Evolutionary conservation across 1,284 basidiomycete genomes (phyloP).

Genomic region (Somion occarium): DNA sequence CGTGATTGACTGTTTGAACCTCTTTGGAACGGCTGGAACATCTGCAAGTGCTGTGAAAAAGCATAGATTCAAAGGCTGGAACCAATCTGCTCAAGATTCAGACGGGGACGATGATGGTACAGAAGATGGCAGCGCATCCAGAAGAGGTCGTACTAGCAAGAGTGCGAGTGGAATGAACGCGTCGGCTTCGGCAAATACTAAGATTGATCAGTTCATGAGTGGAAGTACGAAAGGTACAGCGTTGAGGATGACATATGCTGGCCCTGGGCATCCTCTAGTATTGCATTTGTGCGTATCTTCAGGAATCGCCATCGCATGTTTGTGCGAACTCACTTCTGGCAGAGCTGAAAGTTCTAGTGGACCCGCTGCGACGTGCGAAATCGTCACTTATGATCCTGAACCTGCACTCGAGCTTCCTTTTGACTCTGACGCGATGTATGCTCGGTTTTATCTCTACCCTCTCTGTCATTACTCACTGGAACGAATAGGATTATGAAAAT

Average conservation of each 20-base stretch:
- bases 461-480: slow-evolving; percentile 7
- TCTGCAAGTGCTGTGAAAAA: slow-evolving; percentile 7
- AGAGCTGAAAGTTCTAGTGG: slow-evolving; percentile 83
- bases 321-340: too few relatives aligned
- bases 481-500: slow-evolving; percentile 71
- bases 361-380: slow-evolving; percentile 85
- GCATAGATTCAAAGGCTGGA: background rate
- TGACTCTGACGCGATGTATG: slow-evolving; percentile 63
- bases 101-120: slow-evolving; percentile 47
- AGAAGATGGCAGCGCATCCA: slow-evolving; percentile 28
- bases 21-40: slow-evolving; percentile 77
- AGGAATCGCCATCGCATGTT: too few relatives aligned
- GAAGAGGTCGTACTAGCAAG: slow-evolving; percentile 24
- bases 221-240: slow-evolving; percentile 63
- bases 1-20: slow-evolving; percentile 85
- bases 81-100: slow-evolving; percentile 10
- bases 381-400: slow-evolving; percentile 84
- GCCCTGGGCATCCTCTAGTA: slow-evolving; percentile 74
- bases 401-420: slow-evolving; percentile 78
- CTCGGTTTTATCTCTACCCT: slow-evolving; percentile 8
- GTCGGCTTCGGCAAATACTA: background rate
- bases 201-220: slow-evolving; percentile 51
- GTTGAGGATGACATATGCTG: slow-evolving; percentile 82
- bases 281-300: slow-evolving; percentile 82
- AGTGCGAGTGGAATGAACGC: slow-evolving; percentile 39